These are phyloP conservation scores for Gnomoniopsis smithogilvyi DNA, from an alignment of 2,329 filamentous ascomycete genomes.

Conservation along the genomic window DNA sequence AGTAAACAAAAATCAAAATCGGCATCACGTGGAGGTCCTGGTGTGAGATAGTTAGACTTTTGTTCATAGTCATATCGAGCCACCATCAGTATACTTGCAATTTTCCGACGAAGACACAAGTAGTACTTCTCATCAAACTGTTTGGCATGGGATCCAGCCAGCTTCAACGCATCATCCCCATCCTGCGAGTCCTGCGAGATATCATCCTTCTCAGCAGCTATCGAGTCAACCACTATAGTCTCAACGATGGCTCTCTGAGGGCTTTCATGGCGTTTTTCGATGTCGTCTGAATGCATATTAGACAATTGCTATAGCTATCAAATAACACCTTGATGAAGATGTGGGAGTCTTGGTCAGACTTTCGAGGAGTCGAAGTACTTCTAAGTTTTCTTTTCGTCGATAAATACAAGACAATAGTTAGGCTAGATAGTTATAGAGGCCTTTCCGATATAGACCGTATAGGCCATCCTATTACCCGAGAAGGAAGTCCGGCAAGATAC, in stretches of 20 bases:
- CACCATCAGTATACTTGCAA: conserved; percentile 10
- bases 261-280: not conserved
- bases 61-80: not conserved
- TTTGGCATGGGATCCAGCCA: conserved; percentile 14
- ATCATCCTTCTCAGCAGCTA: conserved; percentile 1
- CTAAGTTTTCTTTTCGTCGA: too few relatives aligned
- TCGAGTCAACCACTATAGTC: not conserved
- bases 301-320: too few relatives aligned
- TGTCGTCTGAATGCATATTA: not conserved
- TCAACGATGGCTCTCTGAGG: not conserved
- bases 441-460: too few relatives aligned
- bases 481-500: not conserved
- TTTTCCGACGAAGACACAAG: conserved; percentile 14
- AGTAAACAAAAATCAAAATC: conserved; percentile 18
- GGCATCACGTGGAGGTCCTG: conserved; percentile 20
- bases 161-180: conserved; percentile 16
- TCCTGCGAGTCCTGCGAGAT: conserved; percentile 14
- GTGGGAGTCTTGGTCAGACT: too few relatives aligned
- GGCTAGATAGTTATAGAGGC: too few relatives aligned
- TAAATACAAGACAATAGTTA: too few relatives aligned
- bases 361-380: too few relatives aligned
- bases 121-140: conserved; percentile 19
- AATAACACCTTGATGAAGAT: too few relatives aligned
- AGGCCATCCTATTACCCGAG: not conserved
- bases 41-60: conserved; percentile 8